Conservation (phyloP, 73 alveolate species). For the Blepharisma japonicum region DNA sequence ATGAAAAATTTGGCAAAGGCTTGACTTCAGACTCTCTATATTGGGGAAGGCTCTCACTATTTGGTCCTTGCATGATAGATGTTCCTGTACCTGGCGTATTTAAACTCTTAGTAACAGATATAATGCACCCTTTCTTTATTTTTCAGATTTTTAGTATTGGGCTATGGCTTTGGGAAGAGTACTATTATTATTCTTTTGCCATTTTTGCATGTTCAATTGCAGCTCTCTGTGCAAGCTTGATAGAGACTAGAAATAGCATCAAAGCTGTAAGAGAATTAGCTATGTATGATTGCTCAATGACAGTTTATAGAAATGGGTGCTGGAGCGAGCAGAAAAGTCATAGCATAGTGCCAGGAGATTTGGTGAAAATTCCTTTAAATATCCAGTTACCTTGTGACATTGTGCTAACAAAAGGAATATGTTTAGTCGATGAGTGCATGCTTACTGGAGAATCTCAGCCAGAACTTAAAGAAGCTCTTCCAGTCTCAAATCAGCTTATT, state of each 20-base stretch:
- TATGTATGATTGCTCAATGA: conserved; percentile 66
- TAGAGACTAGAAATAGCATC: conserved; percentile 74
- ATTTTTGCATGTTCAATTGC: conserved; percentile 71
- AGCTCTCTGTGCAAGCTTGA: conserved; percentile 61
- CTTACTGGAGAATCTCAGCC: conserved; percentile 96
- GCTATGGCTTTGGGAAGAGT: conserved; percentile 86
- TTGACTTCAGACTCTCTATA: no score
- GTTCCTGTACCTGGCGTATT: conserved; percentile 42
- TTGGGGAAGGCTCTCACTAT: not conserved
- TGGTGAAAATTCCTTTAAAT: conserved; percentile 73
- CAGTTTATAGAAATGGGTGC: conserved; percentile 55
- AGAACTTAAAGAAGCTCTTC: conserved; percentile 73
- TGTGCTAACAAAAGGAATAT: not conserved
- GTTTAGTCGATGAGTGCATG: conserved; percentile 84
- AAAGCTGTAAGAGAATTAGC: conserved; percentile 82
- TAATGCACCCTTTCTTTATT: conserved; percentile 79
- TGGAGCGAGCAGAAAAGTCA: conserved; percentile 30
- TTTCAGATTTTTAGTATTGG: conserved; percentile 57
- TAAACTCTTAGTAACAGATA: conserved; percentile 33
- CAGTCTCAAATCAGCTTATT: conserved; percentile 23
- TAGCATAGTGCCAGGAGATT: conserved; percentile 94
- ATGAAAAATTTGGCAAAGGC: no score
- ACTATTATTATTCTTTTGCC: conserved; percentile 76
- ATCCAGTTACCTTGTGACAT: conserved; percentile 1
- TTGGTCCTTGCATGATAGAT: conserved; percentile 55